Percentiles rank a stretch among this genome's conserved stretches.
phyloP scores from a whole-genome alignment of 257 asterid species.

The Cynanchum wilfordii region DNA sequence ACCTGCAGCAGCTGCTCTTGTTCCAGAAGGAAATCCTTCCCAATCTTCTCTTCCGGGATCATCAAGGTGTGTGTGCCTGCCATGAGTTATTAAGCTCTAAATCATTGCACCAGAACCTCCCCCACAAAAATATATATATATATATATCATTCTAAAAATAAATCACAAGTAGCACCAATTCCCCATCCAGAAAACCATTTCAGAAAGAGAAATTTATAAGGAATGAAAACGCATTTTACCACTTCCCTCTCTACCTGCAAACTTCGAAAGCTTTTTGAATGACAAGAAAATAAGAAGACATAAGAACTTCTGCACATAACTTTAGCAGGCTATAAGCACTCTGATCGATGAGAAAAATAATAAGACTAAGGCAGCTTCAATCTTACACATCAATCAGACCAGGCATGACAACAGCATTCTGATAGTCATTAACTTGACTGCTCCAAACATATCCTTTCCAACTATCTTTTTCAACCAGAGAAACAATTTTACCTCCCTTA shows the following conservation, averaged over 20 bases:
- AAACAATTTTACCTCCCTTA: constrained; percentile 58
- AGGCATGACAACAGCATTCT: constrained; percentile 87
- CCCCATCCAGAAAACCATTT: background rate
- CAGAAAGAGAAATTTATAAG: too few species aligned
- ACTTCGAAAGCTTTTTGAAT: background rate
- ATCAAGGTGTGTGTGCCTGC: constrained; percentile 88
- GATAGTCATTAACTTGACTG: constrained; percentile 54
- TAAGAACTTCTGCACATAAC: background rate
- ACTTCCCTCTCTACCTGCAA: background rate
- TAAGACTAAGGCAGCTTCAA: background rate
- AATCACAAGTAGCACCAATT: constrained; percentile 2
- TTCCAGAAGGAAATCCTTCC: constrained; percentile 99
- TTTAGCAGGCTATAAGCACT: background rate
- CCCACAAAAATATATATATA: too few species aligned
- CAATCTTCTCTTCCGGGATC: constrained; percentile 97
- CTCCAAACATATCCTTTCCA: constrained; percentile 46
- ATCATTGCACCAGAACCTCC: background rate
- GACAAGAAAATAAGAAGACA: background rate
- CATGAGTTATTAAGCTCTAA: constrained; percentile 6
- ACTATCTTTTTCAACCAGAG: constrained; percentile 63
- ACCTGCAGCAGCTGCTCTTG: constrained; percentile 99
- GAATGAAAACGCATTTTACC: background rate
- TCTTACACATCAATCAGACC: constrained; percentile 93
- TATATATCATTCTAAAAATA: background rate
- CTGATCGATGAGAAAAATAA: background rate